A percentile compares a stretch with the other conserved stretches of the same genome.
phyloP scores from a whole-genome alignment of 352 stramenopile genomes.

The Phytophthora constricta region DNA sequence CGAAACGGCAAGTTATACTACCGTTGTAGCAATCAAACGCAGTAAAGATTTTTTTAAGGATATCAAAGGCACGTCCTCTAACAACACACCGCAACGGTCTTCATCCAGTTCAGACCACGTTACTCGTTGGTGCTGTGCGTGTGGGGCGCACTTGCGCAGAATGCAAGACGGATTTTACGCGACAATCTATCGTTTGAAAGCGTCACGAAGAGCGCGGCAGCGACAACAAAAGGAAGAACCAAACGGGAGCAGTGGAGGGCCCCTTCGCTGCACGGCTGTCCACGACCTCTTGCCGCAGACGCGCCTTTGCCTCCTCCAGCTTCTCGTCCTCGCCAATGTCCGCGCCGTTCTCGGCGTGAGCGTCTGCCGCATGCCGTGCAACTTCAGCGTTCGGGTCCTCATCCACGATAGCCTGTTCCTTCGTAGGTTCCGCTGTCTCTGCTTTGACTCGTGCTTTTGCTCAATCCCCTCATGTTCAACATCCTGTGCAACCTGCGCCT shows the following conservation, averaged over 20 bases:
- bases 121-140: constrained; percentile 39
- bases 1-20: too few species aligned
- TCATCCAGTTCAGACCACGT: not conserved
- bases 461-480: constrained; percentile 17
- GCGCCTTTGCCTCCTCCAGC: constrained; percentile 38
- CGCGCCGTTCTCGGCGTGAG: constrained; percentile 48
- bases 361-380: constrained; percentile 37
- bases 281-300: constrained; percentile 55
- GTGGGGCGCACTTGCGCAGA: constrained; percentile 27
- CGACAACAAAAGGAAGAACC: constrained; percentile 66
- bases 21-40: constrained; percentile 14
- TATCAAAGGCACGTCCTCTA: constrained; percentile 13
- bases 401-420: constrained; percentile 25
- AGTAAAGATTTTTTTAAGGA: constrained; percentile 9
- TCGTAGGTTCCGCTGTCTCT: constrained; percentile 21
- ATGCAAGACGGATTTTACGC: constrained; percentile 45
- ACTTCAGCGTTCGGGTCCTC: constrained; percentile 43
- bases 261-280: constrained; percentile 35
- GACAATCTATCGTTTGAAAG: constrained; percentile 78
- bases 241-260: constrained; percentile 44
- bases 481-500: constrained; percentile 27
- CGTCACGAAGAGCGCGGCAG: constrained; percentile 58
- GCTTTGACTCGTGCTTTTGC: constrained; percentile 2
- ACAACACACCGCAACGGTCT: not conserved
- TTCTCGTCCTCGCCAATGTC: constrained; percentile 45